A percentile compares a stretch with the other conserved stretches of the same genome.
phyloP scores from a whole-genome alignment of 2,329 filamentous ascomycete genomes.

The Apiospora hydei region DNA sequence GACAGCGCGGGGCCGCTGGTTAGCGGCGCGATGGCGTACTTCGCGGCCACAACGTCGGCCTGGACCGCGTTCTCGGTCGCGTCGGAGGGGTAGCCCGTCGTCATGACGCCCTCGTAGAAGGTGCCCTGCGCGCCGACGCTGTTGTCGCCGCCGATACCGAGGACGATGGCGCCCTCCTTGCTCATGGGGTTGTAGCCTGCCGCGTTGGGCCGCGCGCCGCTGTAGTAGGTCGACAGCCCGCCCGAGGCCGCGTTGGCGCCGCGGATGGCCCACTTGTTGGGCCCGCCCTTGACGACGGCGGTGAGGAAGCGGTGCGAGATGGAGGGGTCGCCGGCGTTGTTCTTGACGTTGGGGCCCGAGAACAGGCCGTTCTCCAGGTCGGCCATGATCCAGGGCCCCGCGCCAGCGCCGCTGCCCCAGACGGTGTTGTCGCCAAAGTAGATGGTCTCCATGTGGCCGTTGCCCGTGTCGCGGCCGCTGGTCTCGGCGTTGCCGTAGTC shows the following conservation, averaged over 20 bases:
- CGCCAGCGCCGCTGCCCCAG: slow-evolving; percentile 65
- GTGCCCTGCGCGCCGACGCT: slow-evolving; percentile 66
- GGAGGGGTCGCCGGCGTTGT: slow-evolving; percentile 61
- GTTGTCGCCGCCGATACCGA: slow-evolving; percentile 77
- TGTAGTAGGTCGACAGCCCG: slow-evolving; percentile 64
- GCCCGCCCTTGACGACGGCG: slow-evolving; percentile 61
- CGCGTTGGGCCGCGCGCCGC: slow-evolving; percentile 58
- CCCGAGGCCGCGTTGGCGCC: slow-evolving; percentile 64
- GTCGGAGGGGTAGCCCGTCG: slow-evolving; percentile 66
- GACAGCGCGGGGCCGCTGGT: slow-evolving; percentile 55
- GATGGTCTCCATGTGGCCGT: slow-evolving; percentile 73
- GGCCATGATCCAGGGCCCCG: slow-evolving; percentile 72
- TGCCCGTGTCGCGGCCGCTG: slow-evolving; percentile 60
- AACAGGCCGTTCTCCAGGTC: slow-evolving; percentile 74
- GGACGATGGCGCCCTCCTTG: slow-evolving; percentile 70
- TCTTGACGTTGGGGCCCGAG: slow-evolving; percentile 54
- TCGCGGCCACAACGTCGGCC: slow-evolving; percentile 65
- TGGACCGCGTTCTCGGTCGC: slow-evolving; percentile 64
- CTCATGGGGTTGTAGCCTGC: slow-evolving; percentile 67
- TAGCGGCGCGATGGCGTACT: slow-evolving; percentile 57
- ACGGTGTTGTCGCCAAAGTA: slow-evolving; percentile 64
- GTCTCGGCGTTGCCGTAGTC: slow-evolving; percentile 66
- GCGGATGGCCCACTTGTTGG: slow-evolving; percentile 65
- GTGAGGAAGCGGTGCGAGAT: slow-evolving; percentile 64
- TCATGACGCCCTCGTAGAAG: slow-evolving; percentile 72